Evolutionary conservation across 2,329 filamentous ascomycete genomes (phyloP).

Genomic region (Boeremia lycopersici): DNA sequence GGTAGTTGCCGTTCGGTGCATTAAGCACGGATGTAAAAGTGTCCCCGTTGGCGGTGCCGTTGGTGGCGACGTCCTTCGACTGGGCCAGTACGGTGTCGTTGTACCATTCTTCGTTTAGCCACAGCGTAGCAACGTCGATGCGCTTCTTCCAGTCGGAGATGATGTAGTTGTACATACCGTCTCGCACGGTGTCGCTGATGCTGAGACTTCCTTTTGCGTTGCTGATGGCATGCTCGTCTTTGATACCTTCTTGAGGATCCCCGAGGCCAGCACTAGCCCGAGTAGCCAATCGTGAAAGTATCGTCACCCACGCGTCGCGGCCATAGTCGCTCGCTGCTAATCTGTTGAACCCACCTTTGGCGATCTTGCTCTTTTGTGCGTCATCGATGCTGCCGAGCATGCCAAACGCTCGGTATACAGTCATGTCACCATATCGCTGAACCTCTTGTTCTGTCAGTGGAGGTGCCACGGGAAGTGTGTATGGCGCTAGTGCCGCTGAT

Average conservation of each 20-base stretch:
- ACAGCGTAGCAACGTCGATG: conserved; percentile 88
- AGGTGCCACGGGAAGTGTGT: conserved; percentile 78
- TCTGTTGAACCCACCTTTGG: conserved; percentile 75
- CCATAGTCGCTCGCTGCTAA: conserved; percentile 85
- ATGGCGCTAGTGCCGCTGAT: conserved; percentile 64
- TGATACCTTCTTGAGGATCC: conserved; percentile 66
- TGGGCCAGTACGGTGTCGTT: conserved; percentile 72
- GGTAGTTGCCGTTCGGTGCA: conserved; percentile 65
- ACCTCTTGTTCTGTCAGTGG: conserved; percentile 74
- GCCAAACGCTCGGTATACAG: conserved; percentile 76
- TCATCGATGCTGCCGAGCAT: conserved; percentile 78
- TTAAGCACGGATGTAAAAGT: conserved; percentile 32
- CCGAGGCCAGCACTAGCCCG: conserved; percentile 75
- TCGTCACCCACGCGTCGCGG: conserved; percentile 87
- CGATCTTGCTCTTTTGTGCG: conserved; percentile 57
- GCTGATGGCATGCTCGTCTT: conserved; percentile 58
- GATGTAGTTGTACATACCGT: conserved; percentile 81
- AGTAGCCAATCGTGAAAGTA: conserved; percentile 84
- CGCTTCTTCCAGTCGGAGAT: conserved; percentile 90
- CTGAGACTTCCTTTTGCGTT: conserved; percentile 45
- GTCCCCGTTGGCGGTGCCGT: conserved; percentile 54
- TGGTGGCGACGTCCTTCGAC: conserved; percentile 23
- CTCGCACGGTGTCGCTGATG: conserved; percentile 74
- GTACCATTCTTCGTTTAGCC: conserved; percentile 98
- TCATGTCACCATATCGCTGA: conserved; percentile 74